Base-by-base conservation (phyloP, 116 monocot genomes). In the Zostera marina region DNA sequence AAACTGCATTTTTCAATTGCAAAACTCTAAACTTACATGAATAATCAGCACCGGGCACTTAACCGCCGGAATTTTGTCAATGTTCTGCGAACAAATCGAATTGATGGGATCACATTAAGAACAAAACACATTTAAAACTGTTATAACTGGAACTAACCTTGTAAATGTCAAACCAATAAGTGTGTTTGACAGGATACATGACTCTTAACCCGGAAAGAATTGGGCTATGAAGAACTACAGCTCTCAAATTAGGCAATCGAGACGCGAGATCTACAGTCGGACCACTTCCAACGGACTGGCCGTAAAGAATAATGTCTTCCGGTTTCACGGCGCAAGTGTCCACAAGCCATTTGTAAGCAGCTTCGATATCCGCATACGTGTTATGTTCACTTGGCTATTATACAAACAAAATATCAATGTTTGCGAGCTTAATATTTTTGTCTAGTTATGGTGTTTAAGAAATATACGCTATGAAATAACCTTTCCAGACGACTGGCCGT, bases 91-190 rank as follows among this genome's bases (percentile, higher is more conserved):
- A 39, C 38, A 58, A 20, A 58, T 19, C 22, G 8, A 26, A 24
- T n/a, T n/a, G n/a, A n/a, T n/a, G n/a, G 5, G 22, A 13, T 22
- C 19, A 61, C 13, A 9, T 23, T 8, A 61, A 61, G 25, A 44
- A n/a, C 1, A 22, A 15, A 45, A 38, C 6, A 39, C 21, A 60
- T 22, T 19, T 7, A 3, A 21, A 12, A 9, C 16, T 4, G 38
- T 42, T 4, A 8, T 49, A 49, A 56, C 26, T 45, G 51, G 20
- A 44, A 63, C 41, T 42, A 64, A 94, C 94, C 88, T 94, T 94
- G 74, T 94, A 94, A 26, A 94, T 94, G 62, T 94, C 94, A 70
- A 94, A 94, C 94, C 94, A 94, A 41, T 88, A 94, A 64, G 84
- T 82, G 10, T 70, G 88, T 54, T 88, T 94, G 32, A 94, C 88